Conservation (phyloP, 2,329 filamentous ascomycete genomes). For the Hysterium pulicare region DNA sequence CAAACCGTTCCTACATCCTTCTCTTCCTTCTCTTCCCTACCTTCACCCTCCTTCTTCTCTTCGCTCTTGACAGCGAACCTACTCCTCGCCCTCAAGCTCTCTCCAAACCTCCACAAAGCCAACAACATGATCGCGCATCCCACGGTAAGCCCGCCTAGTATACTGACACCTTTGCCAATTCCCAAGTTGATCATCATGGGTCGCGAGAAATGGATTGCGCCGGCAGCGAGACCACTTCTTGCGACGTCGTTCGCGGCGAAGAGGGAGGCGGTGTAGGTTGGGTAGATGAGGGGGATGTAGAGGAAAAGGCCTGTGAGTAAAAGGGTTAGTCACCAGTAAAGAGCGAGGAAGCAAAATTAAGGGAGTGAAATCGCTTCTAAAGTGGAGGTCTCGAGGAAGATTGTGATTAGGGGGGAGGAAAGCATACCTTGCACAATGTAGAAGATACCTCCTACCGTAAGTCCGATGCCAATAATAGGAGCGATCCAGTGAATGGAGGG, state of each 20-base stretch:
- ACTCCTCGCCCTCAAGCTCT: conserved; percentile 50
- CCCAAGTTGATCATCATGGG: conserved; percentile 56
- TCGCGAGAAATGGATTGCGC: conserved; percentile 53
- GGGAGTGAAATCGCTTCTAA: too few species aligned
- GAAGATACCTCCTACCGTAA: conserved; percentile 40
- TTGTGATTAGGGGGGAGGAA: too few species aligned
- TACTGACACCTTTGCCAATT: conserved; percentile 51
- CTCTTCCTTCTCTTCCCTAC: too few species aligned
- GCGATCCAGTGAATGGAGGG: conserved; percentile 38
- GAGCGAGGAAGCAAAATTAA: too few species aligned
- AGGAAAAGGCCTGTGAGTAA: conserved; percentile 21
- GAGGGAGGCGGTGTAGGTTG: conserved; percentile 51
- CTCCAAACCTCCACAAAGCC: conserved; percentile 54
- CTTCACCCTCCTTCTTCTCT: too few species aligned
- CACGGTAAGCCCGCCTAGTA: conserved; percentile 46
- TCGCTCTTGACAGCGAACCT: conserved; percentile 55
- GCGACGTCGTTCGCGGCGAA: conserved; percentile 56
- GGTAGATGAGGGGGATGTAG: conserved; percentile 40
- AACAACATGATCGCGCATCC: conserved; percentile 50
- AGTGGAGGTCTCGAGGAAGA: too few species aligned
- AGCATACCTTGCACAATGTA: conserved; percentile 41
- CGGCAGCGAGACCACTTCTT: conserved; percentile 51
- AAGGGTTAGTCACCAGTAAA: too few species aligned
- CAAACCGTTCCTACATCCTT: too few species aligned
- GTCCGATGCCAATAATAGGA: conserved; percentile 37